Evolutionary conservation across 2,329 filamentous ascomycete species (phyloP).

Genomic region (Fusarium chuoi): DNA sequence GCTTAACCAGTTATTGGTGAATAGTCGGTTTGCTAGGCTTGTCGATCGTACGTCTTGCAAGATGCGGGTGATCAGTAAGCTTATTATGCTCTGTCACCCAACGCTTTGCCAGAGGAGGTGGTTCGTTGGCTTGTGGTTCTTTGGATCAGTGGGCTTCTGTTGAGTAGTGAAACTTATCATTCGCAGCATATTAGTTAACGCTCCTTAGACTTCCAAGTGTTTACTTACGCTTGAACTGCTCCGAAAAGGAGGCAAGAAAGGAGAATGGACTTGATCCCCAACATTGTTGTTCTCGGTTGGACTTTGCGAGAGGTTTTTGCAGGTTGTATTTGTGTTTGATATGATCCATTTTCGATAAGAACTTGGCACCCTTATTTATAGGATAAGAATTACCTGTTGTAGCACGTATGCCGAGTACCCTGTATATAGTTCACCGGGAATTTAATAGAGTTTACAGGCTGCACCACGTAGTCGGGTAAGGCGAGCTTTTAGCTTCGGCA

Average conservation of each 20-base stretch:
- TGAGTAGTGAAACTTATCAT: neutral
- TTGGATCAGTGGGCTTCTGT: fast-evolving
- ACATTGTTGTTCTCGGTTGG: neutral
- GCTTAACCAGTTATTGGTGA: neutral
- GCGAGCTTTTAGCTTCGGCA: neutral
- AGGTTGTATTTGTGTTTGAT: fast-evolving
- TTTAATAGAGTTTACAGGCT: neutral
- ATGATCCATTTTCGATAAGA: too few species aligned
- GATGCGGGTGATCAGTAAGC: neutral
- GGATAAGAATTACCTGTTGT: fast-evolving
- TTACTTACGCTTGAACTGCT: neutral
- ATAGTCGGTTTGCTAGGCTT: neutral
- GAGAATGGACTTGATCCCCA: neutral
- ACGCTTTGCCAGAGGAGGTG: fast-evolving
- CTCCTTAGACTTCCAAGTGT: fast-evolving
- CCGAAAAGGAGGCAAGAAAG: neutral
- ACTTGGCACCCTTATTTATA: neutral
- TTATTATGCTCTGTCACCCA: neutral
- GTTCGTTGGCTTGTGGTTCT: neutral
- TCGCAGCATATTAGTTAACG: too few species aligned
- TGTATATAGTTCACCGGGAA: neutral
- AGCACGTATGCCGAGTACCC: neutral
- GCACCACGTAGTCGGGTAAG: neutral
- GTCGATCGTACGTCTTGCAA: neutral
- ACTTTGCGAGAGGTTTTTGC: fast-evolving